These are phyloP conservation scores for Rhytidiadelphus loreus DNA, from an alignment of 225 moss, liverwort and hornwort species.

Conservation along the genomic window DNA sequence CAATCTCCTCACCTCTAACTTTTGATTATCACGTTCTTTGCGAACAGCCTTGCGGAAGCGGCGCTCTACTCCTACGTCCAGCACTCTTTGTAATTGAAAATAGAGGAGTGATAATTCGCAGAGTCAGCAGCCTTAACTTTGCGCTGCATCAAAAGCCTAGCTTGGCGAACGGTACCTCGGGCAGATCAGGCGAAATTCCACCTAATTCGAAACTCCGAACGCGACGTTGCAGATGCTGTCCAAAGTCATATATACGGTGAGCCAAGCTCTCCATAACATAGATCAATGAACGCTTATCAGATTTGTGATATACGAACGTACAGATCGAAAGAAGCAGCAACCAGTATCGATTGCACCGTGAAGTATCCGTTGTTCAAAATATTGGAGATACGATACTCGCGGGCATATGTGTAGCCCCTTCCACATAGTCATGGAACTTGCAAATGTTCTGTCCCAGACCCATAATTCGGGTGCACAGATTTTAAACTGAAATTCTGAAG, in stretches of 20 bases:
- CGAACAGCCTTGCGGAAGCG: slow-evolving; percentile 21
- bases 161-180: slow-evolving; percentile 56
- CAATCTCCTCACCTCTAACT: slow-evolving; percentile 52
- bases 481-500: neutral
- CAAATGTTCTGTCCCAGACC: neutral
- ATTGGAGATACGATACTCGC: neutral
- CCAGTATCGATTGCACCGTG: neutral
- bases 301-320: neutral
- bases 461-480: neutral
- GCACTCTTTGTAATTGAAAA: slow-evolving; percentile 33
- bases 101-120: slow-evolving; percentile 28
- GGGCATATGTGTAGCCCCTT: neutral
- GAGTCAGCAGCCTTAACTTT: slow-evolving; percentile 11
- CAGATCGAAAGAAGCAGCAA: neutral
- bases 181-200: slow-evolving; percentile 41
- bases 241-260: slow-evolving; percentile 44
- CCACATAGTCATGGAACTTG: neutral
- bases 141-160: slow-evolving; percentile 59
- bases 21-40: slow-evolving; percentile 37
- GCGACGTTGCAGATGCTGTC: slow-evolving; percentile 79
- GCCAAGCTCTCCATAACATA: slow-evolving; percentile 5
- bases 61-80: slow-evolving; percentile 53
- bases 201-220: slow-evolving; percentile 79
- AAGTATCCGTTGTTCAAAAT: neutral
- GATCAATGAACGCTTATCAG: neutral